Base-by-base conservation (phyloP, 2,329 filamentous ascomycete species). In the Aspergillus fructus region DNA sequence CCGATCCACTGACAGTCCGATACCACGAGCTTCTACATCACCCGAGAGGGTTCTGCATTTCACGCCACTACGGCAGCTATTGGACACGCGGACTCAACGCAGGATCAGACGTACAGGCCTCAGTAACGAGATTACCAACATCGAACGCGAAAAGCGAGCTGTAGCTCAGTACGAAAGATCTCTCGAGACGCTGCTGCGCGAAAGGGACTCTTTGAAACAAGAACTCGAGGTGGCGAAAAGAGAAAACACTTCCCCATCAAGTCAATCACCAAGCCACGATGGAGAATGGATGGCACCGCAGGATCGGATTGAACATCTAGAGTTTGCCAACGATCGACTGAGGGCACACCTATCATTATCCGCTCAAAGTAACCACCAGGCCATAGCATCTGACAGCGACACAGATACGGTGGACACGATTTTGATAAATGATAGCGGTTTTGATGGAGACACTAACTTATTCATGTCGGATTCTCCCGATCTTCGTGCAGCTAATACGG, bases 71-170 rank as follows among this genome's bases (percentile, higher is more conserved):
- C 71, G 73, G 12, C 74, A 80, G 55, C 71, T 75, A 2, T 62
- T 81, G 21, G 76, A 79, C 50, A 63, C 67, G 5, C 69, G 79
- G 19, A 74, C 74, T 2, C 74, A 75, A 59, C 70, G 79, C 39
- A 73, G 77, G 34, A 75, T 81, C 45, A 66, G 71, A 33, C 73
- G 79, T 12, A 70, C 75, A 51, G 75, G 78, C 4, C 62, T 81
- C 47, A 80, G 78, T 55, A 74, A 79, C 58, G 78, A 80, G 58
- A 74, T 78, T 56, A 79, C 79, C 60, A 65, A 70, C 23, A 71
- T 77, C 39, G 70, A 79, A 40, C 71, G 72, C 5, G 76, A 77
- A 54, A 76, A 73, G 58, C 71, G 71, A 21, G 63, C 70, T 13
- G 54, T 62, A 1, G 59, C 62, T 12, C 68, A 61, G 4, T 63